Conservation (phyloP, 2,329 filamentous ascomycete species). For the Pestalotiopsis sp. region DNA sequence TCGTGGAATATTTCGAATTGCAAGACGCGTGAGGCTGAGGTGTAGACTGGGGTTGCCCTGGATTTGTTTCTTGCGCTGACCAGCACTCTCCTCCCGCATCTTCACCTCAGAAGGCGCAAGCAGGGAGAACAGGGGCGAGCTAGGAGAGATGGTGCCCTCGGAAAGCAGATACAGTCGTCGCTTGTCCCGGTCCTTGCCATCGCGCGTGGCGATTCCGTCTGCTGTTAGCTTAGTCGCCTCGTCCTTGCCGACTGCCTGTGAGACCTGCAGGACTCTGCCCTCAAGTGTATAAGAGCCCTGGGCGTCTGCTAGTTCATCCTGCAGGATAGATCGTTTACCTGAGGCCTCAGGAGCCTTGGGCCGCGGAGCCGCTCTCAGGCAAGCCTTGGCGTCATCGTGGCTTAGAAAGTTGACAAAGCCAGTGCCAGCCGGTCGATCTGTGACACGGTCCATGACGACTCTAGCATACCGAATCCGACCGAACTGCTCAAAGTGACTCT, state of each 20-base stretch:
- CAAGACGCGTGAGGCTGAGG: conserved; percentile 85
- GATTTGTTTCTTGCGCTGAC: conserved; percentile 87
- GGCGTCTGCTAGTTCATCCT: conserved; percentile 82
- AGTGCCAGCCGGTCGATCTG: conserved; percentile 86
- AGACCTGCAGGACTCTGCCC: conserved; percentile 82
- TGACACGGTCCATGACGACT: conserved; percentile 84
- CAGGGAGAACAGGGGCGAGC: conserved; percentile 75
- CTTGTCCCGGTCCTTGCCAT: conserved; percentile 79
- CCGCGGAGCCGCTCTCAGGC: conserved; percentile 75
- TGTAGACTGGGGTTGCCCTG: conserved; percentile 89
- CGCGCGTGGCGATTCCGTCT: conserved; percentile 66
- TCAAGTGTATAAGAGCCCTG: conserved; percentile 88
- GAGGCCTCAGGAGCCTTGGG: conserved; percentile 47
- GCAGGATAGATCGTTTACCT: conserved; percentile 78
- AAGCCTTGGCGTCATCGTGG: conserved; percentile 72
- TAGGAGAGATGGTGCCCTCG: conserved; percentile 81
- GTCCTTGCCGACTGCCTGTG: conserved; percentile 81
- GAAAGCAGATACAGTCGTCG: conserved; percentile 83
- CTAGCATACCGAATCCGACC: conserved; percentile 88
- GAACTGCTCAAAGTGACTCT: conserved; percentile 85
- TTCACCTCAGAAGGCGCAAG: conserved; percentile 80
- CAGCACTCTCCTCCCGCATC: conserved; percentile 84
- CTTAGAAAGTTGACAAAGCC: conserved; percentile 94
- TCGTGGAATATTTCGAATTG: conserved; percentile 87
- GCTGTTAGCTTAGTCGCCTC: conserved; percentile 78